A percentile compares a stretch with the other conserved stretches of the same genome.
These are phyloP conservation scores for Pterulicium gracile DNA, from an alignment of 1,284 basidiomycete species.

Conservation along the genomic window DNA sequence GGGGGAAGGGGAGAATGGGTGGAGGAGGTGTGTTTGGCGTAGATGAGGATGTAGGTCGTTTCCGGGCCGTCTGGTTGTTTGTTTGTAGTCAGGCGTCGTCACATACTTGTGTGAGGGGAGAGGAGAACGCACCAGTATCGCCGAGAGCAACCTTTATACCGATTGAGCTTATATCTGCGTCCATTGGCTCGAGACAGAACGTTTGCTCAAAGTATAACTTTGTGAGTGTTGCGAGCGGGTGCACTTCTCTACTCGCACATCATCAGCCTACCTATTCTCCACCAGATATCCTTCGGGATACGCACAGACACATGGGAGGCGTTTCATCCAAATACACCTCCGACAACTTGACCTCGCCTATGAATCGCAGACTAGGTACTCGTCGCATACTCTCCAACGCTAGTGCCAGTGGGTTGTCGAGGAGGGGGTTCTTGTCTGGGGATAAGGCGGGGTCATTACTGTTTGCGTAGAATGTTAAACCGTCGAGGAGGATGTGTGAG, in stretches of 20 bases:
- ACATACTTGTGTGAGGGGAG: neutral
- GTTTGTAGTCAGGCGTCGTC: conserved; percentile 1
- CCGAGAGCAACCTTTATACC: conserved; percentile 63
- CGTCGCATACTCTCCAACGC: conserved; percentile 74
- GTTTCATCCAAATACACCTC: conserved; percentile 51
- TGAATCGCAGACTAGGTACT: conserved; percentile 49
- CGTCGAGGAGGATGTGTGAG: conserved; percentile 60
- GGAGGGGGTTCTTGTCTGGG: conserved; percentile 24
- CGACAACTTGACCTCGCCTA: conserved; percentile 38
- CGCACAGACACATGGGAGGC: conserved; percentile 53
- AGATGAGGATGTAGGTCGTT: conserved; percentile 59
- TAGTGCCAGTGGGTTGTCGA: conserved; percentile 59
- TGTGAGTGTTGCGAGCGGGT: conserved; percentile 51
- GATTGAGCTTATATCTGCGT: conserved; percentile 23
- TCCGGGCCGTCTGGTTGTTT: conserved; percentile 51
- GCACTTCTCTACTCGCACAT: conserved; percentile 64
- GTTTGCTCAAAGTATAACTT: conserved; percentile 60
- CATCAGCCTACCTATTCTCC: too few species aligned
- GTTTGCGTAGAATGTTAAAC: conserved; percentile 52
- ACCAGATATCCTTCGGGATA: too few species aligned
- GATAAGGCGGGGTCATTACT: conserved; percentile 25
- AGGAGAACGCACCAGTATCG: conserved; percentile 39
- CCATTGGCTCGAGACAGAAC: conserved; percentile 42
- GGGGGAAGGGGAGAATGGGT: too few species aligned
- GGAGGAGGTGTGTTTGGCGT: conserved; percentile 30